phyloP scores from a whole-genome alignment of 2,329 filamentous ascomycete species.

The Colletotrichum lini region DNA sequence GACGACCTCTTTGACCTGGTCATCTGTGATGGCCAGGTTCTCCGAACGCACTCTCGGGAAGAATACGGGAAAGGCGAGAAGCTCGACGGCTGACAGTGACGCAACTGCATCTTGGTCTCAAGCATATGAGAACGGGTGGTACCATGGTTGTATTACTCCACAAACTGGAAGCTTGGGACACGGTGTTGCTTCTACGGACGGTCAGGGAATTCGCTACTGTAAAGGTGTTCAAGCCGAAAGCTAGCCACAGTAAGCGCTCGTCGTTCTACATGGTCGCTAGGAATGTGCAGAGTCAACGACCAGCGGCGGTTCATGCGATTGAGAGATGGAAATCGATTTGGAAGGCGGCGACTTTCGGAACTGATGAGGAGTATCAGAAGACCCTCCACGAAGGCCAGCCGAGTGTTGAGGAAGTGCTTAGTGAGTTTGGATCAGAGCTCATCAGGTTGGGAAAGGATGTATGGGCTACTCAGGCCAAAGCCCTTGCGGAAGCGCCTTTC shows the following conservation, averaged over 20 bases:
- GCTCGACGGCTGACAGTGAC: constrained; percentile 52
- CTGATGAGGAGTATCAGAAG: too few relatives aligned
- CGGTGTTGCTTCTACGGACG: constrained; percentile 52
- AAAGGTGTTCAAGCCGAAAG: constrained; percentile 60
- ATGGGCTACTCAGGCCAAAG: too few relatives aligned
- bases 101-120: constrained; percentile 62
- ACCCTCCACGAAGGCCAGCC: too few relatives aligned
- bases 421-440: too few relatives aligned
- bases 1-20: constrained; percentile 57
- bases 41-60: constrained; percentile 41
- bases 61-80: constrained; percentile 54
- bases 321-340: constrained; percentile 58
- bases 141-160: constrained; percentile 67
- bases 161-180: constrained; percentile 59
- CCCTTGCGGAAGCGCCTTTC: too few relatives aligned
- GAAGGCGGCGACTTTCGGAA: constrained; percentile 51
- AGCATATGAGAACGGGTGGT: constrained; percentile 61
- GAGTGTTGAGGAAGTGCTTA: too few relatives aligned
- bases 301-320: constrained; percentile 54
- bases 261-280: constrained; percentile 69
- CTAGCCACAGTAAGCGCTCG: constrained; percentile 56
- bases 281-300: constrained; percentile 52
- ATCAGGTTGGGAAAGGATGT: too few relatives aligned
- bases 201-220: constrained; percentile 60
- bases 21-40: constrained; percentile 59